These are phyloP conservation scores for Polytolypa hystricis DNA, from an alignment of 2,329 filamentous ascomycete species.

Conservation along the genomic window DNA sequence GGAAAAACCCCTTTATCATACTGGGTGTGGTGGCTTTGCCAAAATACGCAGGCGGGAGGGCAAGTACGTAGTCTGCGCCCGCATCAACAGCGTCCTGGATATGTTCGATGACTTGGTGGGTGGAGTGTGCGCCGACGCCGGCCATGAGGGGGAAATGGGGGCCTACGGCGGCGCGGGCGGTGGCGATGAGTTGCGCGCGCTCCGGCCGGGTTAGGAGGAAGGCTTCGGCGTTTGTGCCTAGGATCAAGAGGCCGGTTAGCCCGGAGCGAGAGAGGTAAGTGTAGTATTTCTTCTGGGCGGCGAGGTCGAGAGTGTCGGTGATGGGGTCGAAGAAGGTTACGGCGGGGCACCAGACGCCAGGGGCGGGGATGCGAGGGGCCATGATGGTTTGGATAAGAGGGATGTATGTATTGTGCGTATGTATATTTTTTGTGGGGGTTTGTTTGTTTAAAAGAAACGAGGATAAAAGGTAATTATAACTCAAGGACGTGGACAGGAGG, in stretches of 20 bases:
- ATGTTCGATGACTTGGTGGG: constrained; percentile 50
- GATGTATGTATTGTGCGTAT: too few relatives aligned
- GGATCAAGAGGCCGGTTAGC: constrained; percentile 42
- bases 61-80: constrained; percentile 50
- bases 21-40: constrained; percentile 48
- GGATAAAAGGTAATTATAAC: too few relatives aligned
- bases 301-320: constrained; percentile 39
- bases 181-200: constrained; percentile 43
- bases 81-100: constrained; percentile 48
- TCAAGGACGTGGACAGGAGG: too few relatives aligned
- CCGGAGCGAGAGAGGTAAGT: constrained; percentile 40
- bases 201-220: constrained; percentile 51
- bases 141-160: constrained; percentile 49
- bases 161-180: constrained; percentile 45
- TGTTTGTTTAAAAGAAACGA: too few relatives aligned
- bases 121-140: constrained; percentile 54
- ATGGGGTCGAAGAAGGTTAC: constrained; percentile 44
- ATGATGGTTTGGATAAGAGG: too few relatives aligned
- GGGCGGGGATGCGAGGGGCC: constrained; percentile 16
- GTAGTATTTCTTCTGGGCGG: constrained; percentile 41
- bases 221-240: constrained; percentile 47
- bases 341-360: constrained; percentile 42
- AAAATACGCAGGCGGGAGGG: constrained; percentile 55
- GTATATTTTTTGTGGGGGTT: too few relatives aligned
- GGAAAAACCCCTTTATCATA: constrained; percentile 50